These are phyloP conservation scores for Uromyces viciae-fabae DNA, from an alignment of 1,284 basidiomycete species.

Conservation along the genomic window DNA sequence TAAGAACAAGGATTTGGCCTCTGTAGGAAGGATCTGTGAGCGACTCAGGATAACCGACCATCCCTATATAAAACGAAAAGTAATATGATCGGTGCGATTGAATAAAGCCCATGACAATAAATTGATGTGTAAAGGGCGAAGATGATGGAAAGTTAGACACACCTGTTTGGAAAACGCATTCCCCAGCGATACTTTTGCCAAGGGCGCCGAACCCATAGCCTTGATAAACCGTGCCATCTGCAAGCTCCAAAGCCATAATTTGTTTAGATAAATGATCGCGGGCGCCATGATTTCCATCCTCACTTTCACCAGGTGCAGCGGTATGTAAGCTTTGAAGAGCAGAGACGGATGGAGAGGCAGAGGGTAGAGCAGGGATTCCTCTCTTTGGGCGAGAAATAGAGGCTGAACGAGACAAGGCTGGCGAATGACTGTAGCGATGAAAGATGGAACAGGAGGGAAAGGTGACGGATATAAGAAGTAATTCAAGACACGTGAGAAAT, in stretches of 20 bases:
- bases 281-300: conserved; percentile 22
- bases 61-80: conserved; percentile 62
- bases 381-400: conserved; percentile 34
- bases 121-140: neutral
- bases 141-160: conserved; percentile 54
- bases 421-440: conserved; percentile 23
- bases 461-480: neutral
- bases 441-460: neutral
- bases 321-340: conserved; percentile 21
- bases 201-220: conserved; percentile 92
- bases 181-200: conserved; percentile 84
- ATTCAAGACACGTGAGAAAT: neutral
- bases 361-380: conserved; percentile 32
- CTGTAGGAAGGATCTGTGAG: conserved; percentile 98
- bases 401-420: conserved; percentile 42
- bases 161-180: conserved; percentile 99
- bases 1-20: conserved; percentile 94
- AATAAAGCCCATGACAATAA: conserved; percentile 20
- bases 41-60: conserved; percentile 99
- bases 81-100: neutral
- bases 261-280: conserved; percentile 47
- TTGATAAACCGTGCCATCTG: conserved; percentile 80
- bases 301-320: conserved; percentile 35
- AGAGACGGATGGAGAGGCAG: conserved; percentile 28
- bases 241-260: conserved; percentile 75